Conservation (phyloP, 1,284 basidiomycete species). For the Moesziomyces antarcticus region DNA sequence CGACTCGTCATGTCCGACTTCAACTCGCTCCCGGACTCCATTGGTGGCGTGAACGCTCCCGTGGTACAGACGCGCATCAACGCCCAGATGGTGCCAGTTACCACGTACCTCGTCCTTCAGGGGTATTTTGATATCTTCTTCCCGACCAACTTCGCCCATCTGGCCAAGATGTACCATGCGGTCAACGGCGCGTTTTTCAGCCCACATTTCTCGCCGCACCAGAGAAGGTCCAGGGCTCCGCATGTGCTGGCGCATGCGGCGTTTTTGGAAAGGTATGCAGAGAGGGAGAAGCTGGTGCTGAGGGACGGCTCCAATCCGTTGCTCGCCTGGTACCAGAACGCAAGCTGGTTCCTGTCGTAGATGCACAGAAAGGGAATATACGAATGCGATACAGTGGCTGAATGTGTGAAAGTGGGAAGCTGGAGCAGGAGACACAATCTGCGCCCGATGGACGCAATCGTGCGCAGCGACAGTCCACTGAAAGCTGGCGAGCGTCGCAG, state of each 20-base stretch:
- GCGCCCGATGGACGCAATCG: too few relatives aligned
- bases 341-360: constrained; percentile 72
- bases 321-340: constrained; percentile 87
- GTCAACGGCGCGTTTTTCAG: constrained; percentile 8
- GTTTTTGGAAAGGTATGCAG: constrained; percentile 84
- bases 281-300: constrained; percentile 76
- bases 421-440: too few relatives aligned
- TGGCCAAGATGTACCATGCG: constrained; percentile 68
- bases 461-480: too few relatives aligned
- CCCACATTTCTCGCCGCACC: constrained; percentile 6
- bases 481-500: too few relatives aligned
- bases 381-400: neutral
- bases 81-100: constrained; percentile 81
- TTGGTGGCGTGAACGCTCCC: constrained; percentile 85
- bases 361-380: neutral
- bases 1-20: constrained; percentile 94
- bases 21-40: constrained; percentile 83
- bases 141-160: constrained; percentile 87
- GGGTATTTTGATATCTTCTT: constrained; percentile 99
- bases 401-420: neutral
- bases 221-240: constrained; percentile 12
- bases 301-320: constrained; percentile 86
- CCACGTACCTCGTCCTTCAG: constrained; percentile 90
- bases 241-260: constrained; percentile 73
- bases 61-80: constrained; percentile 94